phyloP scores from a whole-genome alignment of 148 eudicot species.

The Arctostaphylos glauca region DNA sequence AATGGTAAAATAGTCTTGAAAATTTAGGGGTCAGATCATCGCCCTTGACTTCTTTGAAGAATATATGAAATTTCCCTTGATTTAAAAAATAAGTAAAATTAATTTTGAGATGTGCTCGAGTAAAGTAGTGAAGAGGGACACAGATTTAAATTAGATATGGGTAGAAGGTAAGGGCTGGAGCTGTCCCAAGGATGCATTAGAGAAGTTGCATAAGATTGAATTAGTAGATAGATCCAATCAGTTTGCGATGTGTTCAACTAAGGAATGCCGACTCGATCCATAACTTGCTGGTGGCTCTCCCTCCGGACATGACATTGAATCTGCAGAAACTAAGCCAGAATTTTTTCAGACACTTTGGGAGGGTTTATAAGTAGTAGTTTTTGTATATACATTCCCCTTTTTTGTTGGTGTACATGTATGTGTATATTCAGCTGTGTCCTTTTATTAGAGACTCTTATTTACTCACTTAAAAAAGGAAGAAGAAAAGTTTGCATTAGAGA shows the following conservation, averaged over 20 bases:
- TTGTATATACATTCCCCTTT: background rate
- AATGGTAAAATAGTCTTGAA: background rate
- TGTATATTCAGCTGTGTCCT: background rate
- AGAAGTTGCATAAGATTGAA: background rate
- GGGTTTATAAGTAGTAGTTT: background rate
- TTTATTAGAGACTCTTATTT: background rate
- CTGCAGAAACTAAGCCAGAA: too few species aligned
- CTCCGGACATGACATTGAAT: too few species aligned
- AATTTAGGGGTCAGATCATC: background rate
- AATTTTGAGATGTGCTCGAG: background rate
- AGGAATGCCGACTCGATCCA: too few species aligned
- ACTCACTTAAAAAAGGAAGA: background rate
- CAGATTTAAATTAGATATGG: background rate
- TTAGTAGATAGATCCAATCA: background rate
- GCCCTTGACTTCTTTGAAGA: background rate
- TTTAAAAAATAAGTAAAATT: background rate
- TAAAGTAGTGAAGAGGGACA: background rate
- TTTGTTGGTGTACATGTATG: background rate
- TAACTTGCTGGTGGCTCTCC: too few species aligned
- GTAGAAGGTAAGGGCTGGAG: background rate
- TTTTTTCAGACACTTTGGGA: background rate
- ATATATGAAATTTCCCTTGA: background rate
- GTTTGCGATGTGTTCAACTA: too few species aligned
- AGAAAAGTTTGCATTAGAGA: background rate
- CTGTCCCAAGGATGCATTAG: too few species aligned